Percentiles rank a stretch among this genome's conserved stretches.
Conservation (phyloP, 2,329 filamentous ascomycete species). For the Nothomitra cinnamomea region DNA sequence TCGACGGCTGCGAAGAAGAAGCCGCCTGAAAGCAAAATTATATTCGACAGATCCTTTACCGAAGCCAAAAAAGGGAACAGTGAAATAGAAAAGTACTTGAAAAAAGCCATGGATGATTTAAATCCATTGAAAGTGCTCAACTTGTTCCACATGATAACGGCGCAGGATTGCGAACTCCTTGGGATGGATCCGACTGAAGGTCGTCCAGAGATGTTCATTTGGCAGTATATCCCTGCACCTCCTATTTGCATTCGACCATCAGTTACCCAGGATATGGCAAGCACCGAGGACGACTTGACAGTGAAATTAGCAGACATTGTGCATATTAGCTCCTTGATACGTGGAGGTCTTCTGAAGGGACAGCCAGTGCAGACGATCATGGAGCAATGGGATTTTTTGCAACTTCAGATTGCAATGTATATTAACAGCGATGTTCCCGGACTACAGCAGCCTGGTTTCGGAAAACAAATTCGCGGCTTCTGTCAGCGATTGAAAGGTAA, state of each 20-base stretch:
- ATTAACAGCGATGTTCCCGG: conserved; percentile 94
- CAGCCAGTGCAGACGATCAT: conserved; percentile 78
- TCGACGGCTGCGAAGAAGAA: conserved; percentile 77
- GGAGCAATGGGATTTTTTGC: conserved; percentile 96
- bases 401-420: conserved; percentile 91
- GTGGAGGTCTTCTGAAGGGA: conserved; percentile 65
- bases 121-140: conserved; percentile 80
- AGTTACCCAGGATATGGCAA: conserved; percentile 81
- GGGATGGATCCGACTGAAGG: conserved; percentile 77
- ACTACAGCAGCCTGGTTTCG: conserved; percentile 71
- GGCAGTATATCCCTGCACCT: conserved; percentile 88
- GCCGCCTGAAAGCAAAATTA: conserved; percentile 61
- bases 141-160: conserved; percentile 74
- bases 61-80: conserved; percentile 60
- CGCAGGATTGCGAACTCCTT: conserved; percentile 76
- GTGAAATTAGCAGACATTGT: conserved; percentile 95
- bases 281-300: conserved; percentile 91
- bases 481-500: conserved; percentile 94
- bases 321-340: conserved; percentile 75
- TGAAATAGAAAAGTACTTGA: conserved; percentile 79
- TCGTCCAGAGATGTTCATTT: conserved; percentile 90
- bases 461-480: conserved; percentile 81
- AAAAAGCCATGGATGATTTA: conserved; percentile 85
- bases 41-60: conserved; percentile 73
- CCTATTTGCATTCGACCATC: conserved; percentile 90